These are phyloP conservation scores for Lojkania enalia DNA, from an alignment of 2,329 filamentous ascomycete species.

Conservation along the genomic window DNA sequence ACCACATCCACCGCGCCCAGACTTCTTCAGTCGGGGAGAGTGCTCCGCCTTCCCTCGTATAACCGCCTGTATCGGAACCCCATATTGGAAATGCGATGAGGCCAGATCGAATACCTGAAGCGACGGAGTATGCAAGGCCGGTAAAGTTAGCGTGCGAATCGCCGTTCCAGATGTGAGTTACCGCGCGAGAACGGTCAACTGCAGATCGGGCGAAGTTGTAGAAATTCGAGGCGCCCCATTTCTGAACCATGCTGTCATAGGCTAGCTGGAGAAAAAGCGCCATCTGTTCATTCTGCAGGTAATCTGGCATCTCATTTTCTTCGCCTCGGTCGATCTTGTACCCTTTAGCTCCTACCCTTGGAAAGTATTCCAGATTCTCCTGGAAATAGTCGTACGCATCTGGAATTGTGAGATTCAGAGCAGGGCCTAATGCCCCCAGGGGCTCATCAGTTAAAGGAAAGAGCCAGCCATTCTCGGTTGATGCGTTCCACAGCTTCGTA, in stretches of 20 bases:
- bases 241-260: conserved; percentile 37
- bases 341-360: conserved; percentile 41
- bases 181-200: conserved; percentile 37
- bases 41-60: conserved; percentile 25
- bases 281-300: conserved; percentile 43
- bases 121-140: conserved; percentile 37
- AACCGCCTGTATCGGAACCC: conserved; percentile 43
- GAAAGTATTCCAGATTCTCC: conserved; percentile 33
- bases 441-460: conserved; percentile 32
- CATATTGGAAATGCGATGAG: conserved; percentile 39
- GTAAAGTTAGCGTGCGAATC: conserved; percentile 40
- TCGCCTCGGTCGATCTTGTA: conserved; percentile 48
- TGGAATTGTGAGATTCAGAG: conserved; percentile 44
- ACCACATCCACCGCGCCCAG: conserved; percentile 48
- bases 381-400: conserved; percentile 42
- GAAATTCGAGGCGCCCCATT: conserved; percentile 35
- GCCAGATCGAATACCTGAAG: conserved; percentile 39
- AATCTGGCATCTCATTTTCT: conserved; percentile 45
- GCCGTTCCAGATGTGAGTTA: conserved; percentile 43
- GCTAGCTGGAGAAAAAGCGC: conserved; percentile 37
- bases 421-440: conserved; percentile 35
- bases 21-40: conserved; percentile 35
- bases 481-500: conserved; percentile 40
- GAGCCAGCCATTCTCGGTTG: conserved; percentile 34
- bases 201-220: conserved; percentile 42